These are phyloP conservation scores for Cyclostephanos tholiformis DNA, from an alignment of 108 stramenopile genomes.

Conservation along the genomic window DNA sequence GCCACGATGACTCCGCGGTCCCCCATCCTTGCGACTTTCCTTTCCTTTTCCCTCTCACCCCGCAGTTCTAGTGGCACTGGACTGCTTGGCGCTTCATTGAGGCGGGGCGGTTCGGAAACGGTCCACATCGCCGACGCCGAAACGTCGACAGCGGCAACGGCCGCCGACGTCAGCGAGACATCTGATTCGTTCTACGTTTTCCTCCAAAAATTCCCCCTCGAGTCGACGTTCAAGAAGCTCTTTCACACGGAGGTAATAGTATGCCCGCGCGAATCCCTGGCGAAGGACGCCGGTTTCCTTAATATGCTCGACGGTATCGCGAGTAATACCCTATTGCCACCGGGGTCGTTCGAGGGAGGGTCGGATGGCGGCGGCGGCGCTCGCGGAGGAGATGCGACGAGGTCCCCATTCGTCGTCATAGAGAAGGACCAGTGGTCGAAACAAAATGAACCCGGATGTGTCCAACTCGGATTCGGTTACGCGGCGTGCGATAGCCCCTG, in stretches of 20 bases:
- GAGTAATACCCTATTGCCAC: slow-evolving; percentile 3
- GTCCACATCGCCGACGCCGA: neutral
- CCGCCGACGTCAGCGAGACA: neutral
- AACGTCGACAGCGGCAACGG: neutral
- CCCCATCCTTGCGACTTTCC: too few species aligned
- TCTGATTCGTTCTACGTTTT: slow-evolving; percentile 34
- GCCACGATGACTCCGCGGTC: neutral
- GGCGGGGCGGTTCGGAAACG: too few species aligned
- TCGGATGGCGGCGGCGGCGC: neutral
- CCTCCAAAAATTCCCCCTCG: slow-evolving; percentile 49
- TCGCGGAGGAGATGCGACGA: neutral
- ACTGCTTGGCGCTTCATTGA: too few species aligned
- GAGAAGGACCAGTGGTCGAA: slow-evolving; percentile 24
- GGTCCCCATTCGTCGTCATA: slow-evolving; percentile 22
- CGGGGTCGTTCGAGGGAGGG: neutral
- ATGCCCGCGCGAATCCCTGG: slow-evolving; percentile 31
- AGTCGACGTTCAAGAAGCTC: slow-evolving; percentile 30
- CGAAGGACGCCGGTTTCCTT: slow-evolving; percentile 21
- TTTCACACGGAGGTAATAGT: slow-evolving; percentile 53
- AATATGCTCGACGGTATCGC: slow-evolving; percentile 24
- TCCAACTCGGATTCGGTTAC: slow-evolving; percentile 42
- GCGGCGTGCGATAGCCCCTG: slow-evolving; percentile 28
- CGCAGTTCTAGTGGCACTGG: too few species aligned
- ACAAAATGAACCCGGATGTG: slow-evolving; percentile 28
- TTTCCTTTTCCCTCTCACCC: too few species aligned